These are phyloP conservation scores for Talaromyces sp. DNA, from an alignment of 2,329 filamentous ascomycete species.

Conservation along the genomic window DNA sequence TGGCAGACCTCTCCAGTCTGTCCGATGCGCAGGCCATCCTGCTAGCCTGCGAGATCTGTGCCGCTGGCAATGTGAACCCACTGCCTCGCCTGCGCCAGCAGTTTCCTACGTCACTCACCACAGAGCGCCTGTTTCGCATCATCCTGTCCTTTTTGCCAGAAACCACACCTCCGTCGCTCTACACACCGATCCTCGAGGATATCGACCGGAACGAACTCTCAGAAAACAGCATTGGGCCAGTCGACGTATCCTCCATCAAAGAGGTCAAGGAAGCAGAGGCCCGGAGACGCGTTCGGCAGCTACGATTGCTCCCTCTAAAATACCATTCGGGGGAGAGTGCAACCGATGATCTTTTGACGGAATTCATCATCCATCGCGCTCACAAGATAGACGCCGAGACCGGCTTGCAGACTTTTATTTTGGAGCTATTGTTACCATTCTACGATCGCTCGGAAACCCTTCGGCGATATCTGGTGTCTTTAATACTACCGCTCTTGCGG, in stretches of 20 bases:
- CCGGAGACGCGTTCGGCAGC: slow-evolving; percentile 47
- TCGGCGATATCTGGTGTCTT: slow-evolving; percentile 57
- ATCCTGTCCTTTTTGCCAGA: slow-evolving; percentile 60
- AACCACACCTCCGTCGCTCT: slow-evolving; percentile 48
- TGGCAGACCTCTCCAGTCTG: slow-evolving; percentile 38
- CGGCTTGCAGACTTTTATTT: slow-evolving; percentile 53
- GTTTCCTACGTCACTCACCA: slow-evolving; percentile 44
- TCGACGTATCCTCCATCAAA: slow-evolving; percentile 46
- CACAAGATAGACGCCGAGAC: slow-evolving; percentile 57
- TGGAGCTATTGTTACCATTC: slow-evolving; percentile 55
- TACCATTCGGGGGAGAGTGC: slow-evolving; percentile 41
- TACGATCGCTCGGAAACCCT: slow-evolving; percentile 50
- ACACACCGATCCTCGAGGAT: slow-evolving; percentile 45
- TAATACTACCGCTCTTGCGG: slow-evolving; percentile 54
- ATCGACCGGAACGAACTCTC: slow-evolving; percentile 35
- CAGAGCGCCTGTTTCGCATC: slow-evolving; percentile 54
- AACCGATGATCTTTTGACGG: slow-evolving; percentile 41
- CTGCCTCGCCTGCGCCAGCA: slow-evolving; percentile 50
- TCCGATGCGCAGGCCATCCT: slow-evolving; percentile 56
- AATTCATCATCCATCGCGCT: slow-evolving; percentile 58
- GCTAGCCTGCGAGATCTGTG: slow-evolving; percentile 54
- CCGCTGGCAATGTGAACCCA: slow-evolving; percentile 48
- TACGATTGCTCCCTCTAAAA: slow-evolving; percentile 48
- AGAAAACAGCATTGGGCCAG: slow-evolving; percentile 23
- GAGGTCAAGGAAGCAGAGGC: slow-evolving; percentile 47